phyloP scores from a whole-genome alignment of 352 stramenopile genomes.

The Phytophthora vignae region DNA sequence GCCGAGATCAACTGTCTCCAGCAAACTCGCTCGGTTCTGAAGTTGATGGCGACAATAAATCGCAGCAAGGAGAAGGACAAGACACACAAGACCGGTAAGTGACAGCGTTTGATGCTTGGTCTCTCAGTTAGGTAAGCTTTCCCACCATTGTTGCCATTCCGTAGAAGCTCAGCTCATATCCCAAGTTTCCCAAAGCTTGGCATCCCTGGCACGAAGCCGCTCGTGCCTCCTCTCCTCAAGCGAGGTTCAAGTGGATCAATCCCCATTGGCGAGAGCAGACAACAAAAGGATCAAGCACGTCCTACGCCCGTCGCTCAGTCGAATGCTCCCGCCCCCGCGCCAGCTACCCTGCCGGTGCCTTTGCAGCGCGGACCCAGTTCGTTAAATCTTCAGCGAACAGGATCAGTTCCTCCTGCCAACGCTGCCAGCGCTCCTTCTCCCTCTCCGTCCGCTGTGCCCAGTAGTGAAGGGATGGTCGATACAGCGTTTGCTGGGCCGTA shows the following conservation, averaged over 20 bases:
- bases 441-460: conserved; percentile 11
- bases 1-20: conserved; percentile 29
- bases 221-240: conserved; percentile 43
- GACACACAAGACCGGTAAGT: conserved; percentile 17
- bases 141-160: conserved; percentile 1
- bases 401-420: conserved; percentile 1
- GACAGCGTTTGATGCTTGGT: neutral
- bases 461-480: conserved; percentile 34
- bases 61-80: conserved; percentile 9
- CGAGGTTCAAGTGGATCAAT: conserved; percentile 30
- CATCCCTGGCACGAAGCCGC: conserved; percentile 57
- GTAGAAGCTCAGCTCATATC: conserved; percentile 21
- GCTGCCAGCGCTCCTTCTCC: conserved; percentile 5
- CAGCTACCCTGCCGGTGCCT: conserved; percentile 3
- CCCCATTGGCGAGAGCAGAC: conserved; percentile 7
- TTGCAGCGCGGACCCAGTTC: conserved; percentile 31
- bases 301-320: neutral
- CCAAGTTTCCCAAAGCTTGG: conserved; percentile 63
- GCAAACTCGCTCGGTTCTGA: conserved; percentile 5
- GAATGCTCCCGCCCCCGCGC: neutral
- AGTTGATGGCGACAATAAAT: conserved; percentile 11
- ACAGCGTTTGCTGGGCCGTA: conserved; percentile 61
- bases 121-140: too few relatives aligned
- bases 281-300: conserved; percentile 20
- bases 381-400: conserved; percentile 10